Conservation (phyloP, 306 rosid species). For the Ormosia semicastrata region DNA sequence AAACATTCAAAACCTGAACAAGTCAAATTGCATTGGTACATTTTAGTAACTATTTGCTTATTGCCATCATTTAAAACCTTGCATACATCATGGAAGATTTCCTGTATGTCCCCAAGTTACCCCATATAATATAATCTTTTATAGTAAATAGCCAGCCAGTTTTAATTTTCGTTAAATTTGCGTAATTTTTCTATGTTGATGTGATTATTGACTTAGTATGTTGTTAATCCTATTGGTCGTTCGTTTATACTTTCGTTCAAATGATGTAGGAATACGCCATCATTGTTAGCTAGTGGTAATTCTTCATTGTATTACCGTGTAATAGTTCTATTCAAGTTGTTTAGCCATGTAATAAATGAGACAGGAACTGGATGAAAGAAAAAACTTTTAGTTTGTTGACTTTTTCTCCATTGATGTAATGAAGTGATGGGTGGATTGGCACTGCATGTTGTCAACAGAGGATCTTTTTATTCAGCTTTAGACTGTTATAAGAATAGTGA, state of each 20-base stretch:
- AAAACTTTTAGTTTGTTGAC: neutral
- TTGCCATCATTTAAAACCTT: neutral
- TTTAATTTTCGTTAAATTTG: slow-evolving; percentile 14
- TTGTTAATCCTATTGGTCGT: slow-evolving; percentile 9
- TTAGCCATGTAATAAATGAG: neutral
- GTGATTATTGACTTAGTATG: slow-evolving; percentile 21
- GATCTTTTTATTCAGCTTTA: slow-evolving; percentile 16
- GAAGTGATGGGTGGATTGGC: slow-evolving; percentile 1
- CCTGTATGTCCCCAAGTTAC: neutral
- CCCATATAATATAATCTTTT: neutral
- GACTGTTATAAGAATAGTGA: neutral
- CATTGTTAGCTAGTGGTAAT: slow-evolving; percentile 12
- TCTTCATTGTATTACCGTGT: neutral
- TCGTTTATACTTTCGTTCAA: slow-evolving; percentile 11
- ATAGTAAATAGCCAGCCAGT: neutral
- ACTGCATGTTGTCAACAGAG: neutral
- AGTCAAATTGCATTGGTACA: slow-evolving; percentile 6
- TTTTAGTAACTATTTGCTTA: neutral
- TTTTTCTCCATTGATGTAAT: neutral
- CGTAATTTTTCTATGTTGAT: neutral
- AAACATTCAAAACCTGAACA: slow-evolving; percentile 29
- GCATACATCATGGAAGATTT: neutral
- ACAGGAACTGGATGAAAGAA: neutral
- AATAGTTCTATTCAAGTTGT: neutral
- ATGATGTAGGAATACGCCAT: slow-evolving; percentile 21